Conservation (phyloP, 1,284 basidiomycete genomes). For the Malassezia obtusa region DNA sequence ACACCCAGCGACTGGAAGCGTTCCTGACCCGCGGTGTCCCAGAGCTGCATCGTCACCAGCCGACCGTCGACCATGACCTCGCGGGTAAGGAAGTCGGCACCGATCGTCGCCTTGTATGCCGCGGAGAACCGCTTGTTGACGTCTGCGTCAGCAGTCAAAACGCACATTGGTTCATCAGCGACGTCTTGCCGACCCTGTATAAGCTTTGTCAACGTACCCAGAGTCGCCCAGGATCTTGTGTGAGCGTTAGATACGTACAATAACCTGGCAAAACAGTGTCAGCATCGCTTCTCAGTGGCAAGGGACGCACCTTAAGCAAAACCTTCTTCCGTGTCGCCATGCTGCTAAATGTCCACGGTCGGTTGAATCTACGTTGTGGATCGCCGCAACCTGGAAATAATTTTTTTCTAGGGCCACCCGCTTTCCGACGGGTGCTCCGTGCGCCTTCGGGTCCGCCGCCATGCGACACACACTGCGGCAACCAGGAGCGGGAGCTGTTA, state of each 20-base stretch:
- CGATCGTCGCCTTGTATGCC: slow-evolving; percentile 71
- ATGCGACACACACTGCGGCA: no score
- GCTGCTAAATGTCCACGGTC: background rate
- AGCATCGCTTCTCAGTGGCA: background rate
- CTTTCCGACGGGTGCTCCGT: background rate
- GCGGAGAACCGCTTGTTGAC: slow-evolving; percentile 99
- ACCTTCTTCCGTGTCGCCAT: slow-evolving; percentile 62
- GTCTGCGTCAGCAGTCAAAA: slow-evolving; percentile 49
- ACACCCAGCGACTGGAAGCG: slow-evolving; percentile 38
- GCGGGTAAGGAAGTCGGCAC: slow-evolving; percentile 65
- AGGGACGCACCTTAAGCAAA: slow-evolving; percentile 69
- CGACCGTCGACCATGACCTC: slow-evolving; percentile 98
- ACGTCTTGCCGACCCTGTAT: slow-evolving; percentile 91
- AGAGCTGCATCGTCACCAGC: slow-evolving; percentile 95
- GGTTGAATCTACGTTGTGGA: background rate
- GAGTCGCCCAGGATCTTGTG: slow-evolving; percentile 40
- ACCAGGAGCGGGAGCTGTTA: no score
- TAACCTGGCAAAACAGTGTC: slow-evolving; percentile 21
- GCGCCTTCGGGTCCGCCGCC: background rate
- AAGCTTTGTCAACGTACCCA: slow-evolving; percentile 18
- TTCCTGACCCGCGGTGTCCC: slow-evolving; percentile 97
- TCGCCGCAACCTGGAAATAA: background rate
- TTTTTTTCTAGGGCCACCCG: background rate
- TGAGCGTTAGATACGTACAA: slow-evolving; percentile 23
- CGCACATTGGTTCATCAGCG: slow-evolving; percentile 91